Evolutionary conservation across 1,284 basidiomycete species (phyloP).

Genomic region (Volvariella surrecta): DNA sequence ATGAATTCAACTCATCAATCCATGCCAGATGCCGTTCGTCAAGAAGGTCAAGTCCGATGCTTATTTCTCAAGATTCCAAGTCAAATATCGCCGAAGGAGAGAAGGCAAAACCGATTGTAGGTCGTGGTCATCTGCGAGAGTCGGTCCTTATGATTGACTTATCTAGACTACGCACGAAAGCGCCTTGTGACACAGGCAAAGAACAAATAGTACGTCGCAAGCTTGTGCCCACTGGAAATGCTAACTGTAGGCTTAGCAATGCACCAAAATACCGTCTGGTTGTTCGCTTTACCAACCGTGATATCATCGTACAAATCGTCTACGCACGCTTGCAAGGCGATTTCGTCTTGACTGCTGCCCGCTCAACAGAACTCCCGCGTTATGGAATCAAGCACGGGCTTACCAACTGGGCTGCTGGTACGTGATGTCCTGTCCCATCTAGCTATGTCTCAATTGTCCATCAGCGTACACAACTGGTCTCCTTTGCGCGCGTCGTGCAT

Average conservation of each 20-base stretch:
- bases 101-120: conserved; percentile 98
- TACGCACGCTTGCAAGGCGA: conserved; percentile 98
- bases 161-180: conserved; percentile 91
- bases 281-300: conserved; percentile 95
- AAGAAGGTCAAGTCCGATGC: conserved; percentile 84
- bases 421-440: conserved; percentile 7
- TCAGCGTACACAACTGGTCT: conserved; percentile 96
- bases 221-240: conserved; percentile 6
- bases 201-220: conserved; percentile 85
- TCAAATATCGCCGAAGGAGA: conserved; percentile 90
- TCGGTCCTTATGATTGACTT: conserved; percentile 3
- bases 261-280: conserved; percentile 98
- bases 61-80: conserved; percentile 98
- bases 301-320: conserved; percentile 89
- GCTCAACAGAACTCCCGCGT: conserved; percentile 86
- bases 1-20: too few species aligned
- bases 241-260: conserved; percentile 59
- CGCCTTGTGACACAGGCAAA: conserved; percentile 96
- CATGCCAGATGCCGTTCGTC: conserved; percentile 80
- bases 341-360: conserved; percentile 83
- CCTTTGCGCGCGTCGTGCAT: conserved; percentile 89
- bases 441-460: conserved; percentile 4
- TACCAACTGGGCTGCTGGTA: conserved; percentile 96
- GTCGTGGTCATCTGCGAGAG: conserved; percentile 17
- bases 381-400: conserved; percentile 99